Evolutionary conservation across 495 filamentous ascomycete species (phyloP).

Genomic region (Ascobolus immersus): DNA sequence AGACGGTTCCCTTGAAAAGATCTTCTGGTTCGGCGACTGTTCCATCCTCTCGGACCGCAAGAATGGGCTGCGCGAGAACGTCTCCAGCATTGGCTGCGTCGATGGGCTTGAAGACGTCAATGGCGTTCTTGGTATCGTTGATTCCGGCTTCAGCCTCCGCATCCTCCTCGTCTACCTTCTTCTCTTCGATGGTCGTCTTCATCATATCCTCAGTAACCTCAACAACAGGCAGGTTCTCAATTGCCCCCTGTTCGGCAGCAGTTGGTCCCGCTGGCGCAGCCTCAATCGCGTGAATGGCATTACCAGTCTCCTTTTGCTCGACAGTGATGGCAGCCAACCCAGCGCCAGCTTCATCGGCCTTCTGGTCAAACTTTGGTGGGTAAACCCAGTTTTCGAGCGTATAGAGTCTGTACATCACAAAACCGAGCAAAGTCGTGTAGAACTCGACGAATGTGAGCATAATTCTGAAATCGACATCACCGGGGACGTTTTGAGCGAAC

Average conservation of each 20-base stretch:
- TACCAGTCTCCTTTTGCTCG: constrained; percentile 39
- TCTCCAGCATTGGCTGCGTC: constrained; percentile 46
- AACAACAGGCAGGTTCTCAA: constrained; percentile 19
- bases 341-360: constrained; percentile 64
- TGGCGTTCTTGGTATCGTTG: constrained; percentile 33
- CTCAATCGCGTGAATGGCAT: no score
- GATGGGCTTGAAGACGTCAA: constrained; percentile 66
- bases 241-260: constrained; percentile 21
- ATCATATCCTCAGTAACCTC: constrained; percentile 22
- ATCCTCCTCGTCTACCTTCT: constrained; percentile 21
- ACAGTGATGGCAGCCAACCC: constrained; percentile 81
- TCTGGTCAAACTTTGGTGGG: constrained; percentile 73
- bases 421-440: constrained; percentile 84
- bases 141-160: constrained; percentile 25
- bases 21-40: constrained; percentile 28
- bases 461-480: constrained; percentile 88
- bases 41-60: constrained; percentile 25
- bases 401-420: constrained; percentile 85
- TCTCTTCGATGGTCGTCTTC: constrained; percentile 13
- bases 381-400: constrained; percentile 76
- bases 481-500: constrained; percentile 79
- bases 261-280: no score
- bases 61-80: constrained; percentile 55
- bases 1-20: constrained; percentile 64
- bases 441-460: constrained; percentile 99